Evolutionary conservation across 148 eudicot species (phyloP), one percentile per base, ranked within the genome.

Genomic region (Arctostaphylos glauca): DNA sequence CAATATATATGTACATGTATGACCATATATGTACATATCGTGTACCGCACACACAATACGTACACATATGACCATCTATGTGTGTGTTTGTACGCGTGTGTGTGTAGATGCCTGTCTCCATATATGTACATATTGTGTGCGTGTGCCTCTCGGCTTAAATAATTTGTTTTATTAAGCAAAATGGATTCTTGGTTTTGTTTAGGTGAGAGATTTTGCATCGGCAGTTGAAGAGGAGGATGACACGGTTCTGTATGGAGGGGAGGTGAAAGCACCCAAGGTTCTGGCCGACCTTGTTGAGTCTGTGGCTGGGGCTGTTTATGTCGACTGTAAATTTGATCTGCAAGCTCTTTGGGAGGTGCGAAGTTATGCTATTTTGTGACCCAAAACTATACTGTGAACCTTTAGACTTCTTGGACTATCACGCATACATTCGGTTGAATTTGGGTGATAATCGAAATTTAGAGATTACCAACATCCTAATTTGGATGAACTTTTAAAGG

Each of bases 281-380:
- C 90, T 96, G 44, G 98, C 97, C 10, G 98, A 96, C 83, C 91
- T 96, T 50, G 98, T 94, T 15, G 99, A 96, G 86, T 91, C 98
- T 5, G 79, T 96, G 6, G 90, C 91, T 12, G 99, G 94, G 31
- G 99, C 99, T 44, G 90, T 94, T 58, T 96, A 92, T 80, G 80
- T 91, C 2, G 98, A 94, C 56, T 88, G 92, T 68, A 84, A 83
- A 46, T 90, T 88, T 47, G 89, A 96, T 87, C 79, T 94, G 84
- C 78, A 89, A 18, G 85, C 55, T 70, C 84, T 92, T 77, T 96
- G 99, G 98, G 56, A 66, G 93, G 97, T 91, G 50, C 31, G 67
- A 54, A 31, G 5, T 55, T 52, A 4, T 76, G 59, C 25, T 44
- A 2, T 25, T 76, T 31, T 21, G 31, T 23, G 41, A 25, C 16